Evolutionary conservation across 2,329 filamentous ascomycete genomes (phyloP), one percentile per base, ranked within the genome.

Genomic region (Aureobasidium sp.): DNA sequence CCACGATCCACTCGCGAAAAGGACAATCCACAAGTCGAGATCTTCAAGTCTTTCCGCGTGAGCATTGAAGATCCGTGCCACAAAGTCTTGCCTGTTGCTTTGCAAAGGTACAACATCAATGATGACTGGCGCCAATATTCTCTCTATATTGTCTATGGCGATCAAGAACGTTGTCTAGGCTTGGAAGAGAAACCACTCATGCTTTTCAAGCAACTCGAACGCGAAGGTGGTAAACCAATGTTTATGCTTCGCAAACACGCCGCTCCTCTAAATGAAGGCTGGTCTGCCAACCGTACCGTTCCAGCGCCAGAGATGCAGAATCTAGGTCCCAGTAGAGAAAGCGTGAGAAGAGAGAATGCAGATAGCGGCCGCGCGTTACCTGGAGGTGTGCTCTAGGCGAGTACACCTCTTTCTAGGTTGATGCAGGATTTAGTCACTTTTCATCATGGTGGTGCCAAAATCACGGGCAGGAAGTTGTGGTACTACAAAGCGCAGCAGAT

Each of bases 91-190:
- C 94, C 94, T 1, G 94, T 95, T 17, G 94, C 94, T 2, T 83
- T 99, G 20, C 95, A 95, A 73, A 96, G 97, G 74, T 99, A 99
- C 77, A 94, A 97, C 72, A 99, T 99, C 78, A 93, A 95, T 67
- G 93, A 92, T 26, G 93, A 96, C 56, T 97, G 92, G 89, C 90
- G 95, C 68, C 91, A 97, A 71, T 99, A 99, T 72, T 93, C 94
- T 0, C 79, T 99, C 36, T 99, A 97, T 72, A 99, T 99, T 73
- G 94, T 99, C 4, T 96, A 97, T 69, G 94, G 94, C n/a, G 92
- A 97, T 70, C 91, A 97, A 75, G 94, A 99, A 77, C 87, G 94
- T 15, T 97, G 93, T 73, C 77, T 99, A 41, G 91, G 89, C 0
- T 80, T 96, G 67, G 89, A 97, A 63, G 94, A 99, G 77, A 93